Evolutionary conservation across 352 stramenopile genomes (phyloP).

Genomic region (Blastocystis sp.): DNA sequence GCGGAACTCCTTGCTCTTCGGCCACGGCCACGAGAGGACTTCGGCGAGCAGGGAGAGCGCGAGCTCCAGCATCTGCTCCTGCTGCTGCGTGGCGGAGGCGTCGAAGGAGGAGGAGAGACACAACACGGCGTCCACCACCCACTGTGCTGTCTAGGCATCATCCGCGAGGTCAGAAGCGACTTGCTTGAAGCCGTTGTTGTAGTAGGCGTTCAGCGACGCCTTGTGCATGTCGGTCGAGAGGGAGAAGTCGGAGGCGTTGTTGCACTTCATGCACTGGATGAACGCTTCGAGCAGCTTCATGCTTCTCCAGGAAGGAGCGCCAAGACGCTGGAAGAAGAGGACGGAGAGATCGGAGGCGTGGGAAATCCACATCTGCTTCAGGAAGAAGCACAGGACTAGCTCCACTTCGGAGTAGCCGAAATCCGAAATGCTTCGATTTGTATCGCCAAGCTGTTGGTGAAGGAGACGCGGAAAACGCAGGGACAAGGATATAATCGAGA

Average conservation of each 20-base stretch:
- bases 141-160: slow-evolving; percentile 1
- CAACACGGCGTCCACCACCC: slow-evolving; percentile 10
- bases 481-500: slow-evolving; percentile 46
- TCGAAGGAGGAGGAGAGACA: neutral
- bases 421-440: slow-evolving; percentile 32
- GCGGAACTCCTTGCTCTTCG: neutral
- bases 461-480: neutral
- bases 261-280: slow-evolving; percentile 37
- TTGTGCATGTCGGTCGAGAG: slow-evolving; percentile 23
- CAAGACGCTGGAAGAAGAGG: slow-evolving; percentile 19
- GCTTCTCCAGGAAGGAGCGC: slow-evolving; percentile 18
- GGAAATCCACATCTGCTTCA: slow-evolving; percentile 47
- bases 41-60: slow-evolving; percentile 3
- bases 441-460: slow-evolving; percentile 26
- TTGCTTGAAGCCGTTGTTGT: slow-evolving; percentile 19
- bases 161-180: neutral
- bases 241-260: slow-evolving; percentile 2
- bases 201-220: slow-evolving; percentile 12
- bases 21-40: slow-evolving; percentile 42
- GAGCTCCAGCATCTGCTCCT: slow-evolving; percentile 21
- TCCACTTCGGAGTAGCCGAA: slow-evolving; percentile 68
- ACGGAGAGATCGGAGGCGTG: neutral
- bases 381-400: slow-evolving; percentile 18
- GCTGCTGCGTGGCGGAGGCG: neutral
- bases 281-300: slow-evolving; percentile 43